Percentiles rank a stretch among this genome's conserved stretches.
Conservation (phyloP, 441 rosid species). For the Gossypium davidsonii region DNA sequence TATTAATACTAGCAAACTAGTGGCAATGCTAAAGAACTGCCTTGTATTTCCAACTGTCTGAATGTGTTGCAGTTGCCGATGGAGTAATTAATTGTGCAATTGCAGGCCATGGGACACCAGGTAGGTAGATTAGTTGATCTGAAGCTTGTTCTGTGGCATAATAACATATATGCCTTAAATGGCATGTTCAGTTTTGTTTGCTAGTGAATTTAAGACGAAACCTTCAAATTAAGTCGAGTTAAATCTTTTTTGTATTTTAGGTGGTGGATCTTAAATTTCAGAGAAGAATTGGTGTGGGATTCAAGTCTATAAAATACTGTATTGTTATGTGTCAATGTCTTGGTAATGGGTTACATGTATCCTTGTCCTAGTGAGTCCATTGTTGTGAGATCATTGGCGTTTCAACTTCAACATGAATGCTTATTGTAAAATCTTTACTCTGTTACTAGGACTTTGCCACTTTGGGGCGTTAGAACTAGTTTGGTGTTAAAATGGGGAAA, state of each 20-base stretch:
- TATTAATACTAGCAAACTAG: neutral
- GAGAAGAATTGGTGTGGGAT: neutral
- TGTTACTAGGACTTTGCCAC: neutral
- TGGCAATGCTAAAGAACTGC: neutral
- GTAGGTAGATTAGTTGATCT: neutral
- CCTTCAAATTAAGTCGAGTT: neutral
- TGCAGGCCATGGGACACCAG: neutral
- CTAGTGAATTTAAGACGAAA: neutral
- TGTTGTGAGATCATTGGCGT: neutral
- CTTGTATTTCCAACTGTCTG: neutral
- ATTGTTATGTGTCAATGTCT: neutral
- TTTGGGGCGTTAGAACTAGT: neutral
- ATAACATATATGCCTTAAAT: neutral
- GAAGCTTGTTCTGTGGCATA: neutral
- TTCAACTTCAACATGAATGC: neutral
- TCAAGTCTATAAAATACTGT: neutral
- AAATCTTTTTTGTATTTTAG: neutral
- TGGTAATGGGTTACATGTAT: neutral
- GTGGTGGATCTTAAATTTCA: neutral
- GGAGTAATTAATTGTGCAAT: neutral
- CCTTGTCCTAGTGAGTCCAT: neutral
- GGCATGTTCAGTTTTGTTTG: neutral
- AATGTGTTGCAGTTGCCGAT: neutral
- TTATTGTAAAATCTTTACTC: neutral
- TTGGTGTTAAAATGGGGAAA: neutral